Base-by-base conservation (phyloP, 306 rosid species). In the Citrullus mucosospermus region DNA sequence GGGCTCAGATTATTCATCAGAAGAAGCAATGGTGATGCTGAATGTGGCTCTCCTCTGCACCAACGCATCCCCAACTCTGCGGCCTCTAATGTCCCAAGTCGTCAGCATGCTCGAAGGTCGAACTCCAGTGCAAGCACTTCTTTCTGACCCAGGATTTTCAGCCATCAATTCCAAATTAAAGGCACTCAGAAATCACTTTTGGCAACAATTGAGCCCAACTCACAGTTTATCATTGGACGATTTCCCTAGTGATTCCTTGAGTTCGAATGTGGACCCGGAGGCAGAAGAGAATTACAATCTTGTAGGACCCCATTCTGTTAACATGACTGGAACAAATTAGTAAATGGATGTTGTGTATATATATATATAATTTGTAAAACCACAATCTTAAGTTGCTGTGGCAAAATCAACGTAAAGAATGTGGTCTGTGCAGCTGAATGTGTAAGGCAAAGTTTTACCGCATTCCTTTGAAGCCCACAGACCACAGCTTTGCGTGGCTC, bases 61-160 rank as follows among this genome's bases (percentile, higher is more conserved):
- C 71, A 92, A 95, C 84, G 97, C 98, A 41, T 89, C 97, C 22
- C 98, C 98, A 11, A 95, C 96, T 14, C 96, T 95, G 3, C 84
- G 97, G 77, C 98, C 97, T 32, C 85, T 83, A 51, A 95, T 92
- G 97, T 82, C 92, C 22, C 96, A 95, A 85, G 98, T 81, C 38
- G 92, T 92, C 54, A 95, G 97, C 88, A 95, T 95, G 95, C 96
- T 95, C 3, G 97, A 95, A 87, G 98, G 98, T 62, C 82, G 86
- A 87, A 95, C 97, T 22, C 86, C 78, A 8, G 88, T 95, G 46
- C 95, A 92, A 46, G 95, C 87, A 10, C 65, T 88, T 7, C 95
- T 90, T 51, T 92, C 97, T 60, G 96, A 91, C 79, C 95, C 97
- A 0, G 91, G 96, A 15, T 89, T 87, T 76, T 89, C 96, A 13